Evolutionary conservation across 495 filamentous ascomycete species (phyloP), one percentile per base, ranked within the genome.

Genomic region (Aspergillus egyptiacus): DNA sequence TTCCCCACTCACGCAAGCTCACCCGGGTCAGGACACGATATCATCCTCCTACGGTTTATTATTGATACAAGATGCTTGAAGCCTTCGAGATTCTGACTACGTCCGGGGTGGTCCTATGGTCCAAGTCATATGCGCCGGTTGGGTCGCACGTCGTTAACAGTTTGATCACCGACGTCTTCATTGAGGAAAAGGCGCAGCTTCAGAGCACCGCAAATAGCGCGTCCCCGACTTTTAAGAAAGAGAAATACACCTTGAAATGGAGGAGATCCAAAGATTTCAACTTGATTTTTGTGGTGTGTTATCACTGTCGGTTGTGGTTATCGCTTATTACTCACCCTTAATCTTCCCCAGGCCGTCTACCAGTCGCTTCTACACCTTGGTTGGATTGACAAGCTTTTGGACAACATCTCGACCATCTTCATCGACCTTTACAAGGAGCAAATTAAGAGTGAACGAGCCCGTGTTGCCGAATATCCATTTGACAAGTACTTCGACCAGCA

Each of bases 101-200:
- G 28, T 96, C 93, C 14, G 93, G 93, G 19, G 89, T 98, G 40
- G 93, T 98, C 35, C 77, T 98, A 32, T 98, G 93, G 93, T 96
- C 93, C 24, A 84, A 85, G 59, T 84, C 82, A 4, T 96, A 93
- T 65, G 81, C 81, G 27, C 75, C 86, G 0, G 80, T 95, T 57
- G 86, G 81, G 60, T 73, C 86, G 17, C 84, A 85, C 56, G 73
- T 97, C 38, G 81, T 98, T 71, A 95, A 98, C 71, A 85, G 84
- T 71, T 85, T 97, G 65, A 94, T 98, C 72, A 81, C 81, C 64
- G 90, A 97, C 65, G 85, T 96, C 62, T 91, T 98, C 71, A 96
- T 98, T 62, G 94, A 97, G 69, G 93, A 96, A 66, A 83, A 82
- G 61, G 83, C 85, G 28, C 75, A 76, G 45, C 75, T 84, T 30